phyloP scores from a whole-genome alignment of 192 early-diverging fungal genomes.

The Umbelopsis sp. region DNA sequence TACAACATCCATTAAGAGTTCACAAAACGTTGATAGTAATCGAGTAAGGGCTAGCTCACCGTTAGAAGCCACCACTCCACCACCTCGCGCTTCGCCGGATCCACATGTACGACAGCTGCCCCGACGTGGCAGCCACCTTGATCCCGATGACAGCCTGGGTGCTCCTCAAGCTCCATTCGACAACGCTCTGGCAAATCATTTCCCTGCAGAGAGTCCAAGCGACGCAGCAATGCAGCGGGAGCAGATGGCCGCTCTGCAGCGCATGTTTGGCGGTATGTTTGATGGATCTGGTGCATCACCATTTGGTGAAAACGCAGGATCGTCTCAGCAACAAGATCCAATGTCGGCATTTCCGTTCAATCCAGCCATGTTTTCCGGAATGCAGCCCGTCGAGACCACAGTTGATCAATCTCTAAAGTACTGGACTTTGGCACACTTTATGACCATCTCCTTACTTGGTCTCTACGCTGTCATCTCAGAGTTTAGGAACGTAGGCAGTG shows the following conservation, averaged over 20 bases:
- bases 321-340: slow-evolving; percentile 23
- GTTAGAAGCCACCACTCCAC: neutral
- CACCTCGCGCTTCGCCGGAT: slow-evolving; percentile 8
- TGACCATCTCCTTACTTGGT: slow-evolving; percentile 45
- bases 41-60: slow-evolving; percentile 15
- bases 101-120: neutral
- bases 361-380: slow-evolving; percentile 21
- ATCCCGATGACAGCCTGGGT: slow-evolving; percentile 52
- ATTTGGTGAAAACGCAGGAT: slow-evolving; percentile 33
- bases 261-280: slow-evolving; percentile 33
- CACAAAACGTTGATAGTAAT: neutral
- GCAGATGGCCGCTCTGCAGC: slow-evolving; percentile 7
- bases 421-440: slow-evolving; percentile 58
- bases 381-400: slow-evolving; percentile 21
- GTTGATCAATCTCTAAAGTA: slow-evolving; percentile 42
- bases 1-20: neutral
- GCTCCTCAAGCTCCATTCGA: slow-evolving; percentile 33
- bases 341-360: slow-evolving; percentile 20
- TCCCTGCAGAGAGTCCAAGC: slow-evolving; percentile 7
- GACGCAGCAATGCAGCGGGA: slow-evolving; percentile 7
- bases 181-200: neutral
- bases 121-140: slow-evolving; percentile 40
- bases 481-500: slow-evolving; percentile 21
- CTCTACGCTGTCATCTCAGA: slow-evolving; percentile 44
- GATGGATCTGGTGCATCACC: slow-evolving; percentile 27